These are phyloP conservation scores for Penicillium brasilianum DNA, from an alignment of 2,329 filamentous ascomycete species.

Conservation along the genomic window DNA sequence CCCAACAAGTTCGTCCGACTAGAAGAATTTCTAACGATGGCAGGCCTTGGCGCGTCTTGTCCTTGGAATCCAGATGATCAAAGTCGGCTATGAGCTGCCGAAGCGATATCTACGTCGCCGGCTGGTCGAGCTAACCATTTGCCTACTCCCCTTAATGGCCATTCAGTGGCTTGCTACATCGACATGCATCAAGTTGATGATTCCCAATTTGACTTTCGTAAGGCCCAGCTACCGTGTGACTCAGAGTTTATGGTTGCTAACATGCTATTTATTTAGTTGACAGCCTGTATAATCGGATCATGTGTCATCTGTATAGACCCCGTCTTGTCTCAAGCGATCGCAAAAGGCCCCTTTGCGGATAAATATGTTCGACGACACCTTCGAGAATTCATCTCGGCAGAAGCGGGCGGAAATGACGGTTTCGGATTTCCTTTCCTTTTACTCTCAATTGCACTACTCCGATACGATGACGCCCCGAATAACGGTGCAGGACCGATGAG, in stretches of 20 bases:
- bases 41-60: slow-evolving; percentile 62
- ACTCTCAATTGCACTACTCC: slow-evolving; percentile 62
- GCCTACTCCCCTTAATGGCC: slow-evolving; percentile 65
- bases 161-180: slow-evolving; percentile 66
- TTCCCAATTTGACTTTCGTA: slow-evolving; percentile 60
- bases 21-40: slow-evolving; percentile 9
- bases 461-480: slow-evolving; percentile 53
- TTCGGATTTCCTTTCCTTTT: slow-evolving; percentile 67
- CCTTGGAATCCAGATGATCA: slow-evolving; percentile 67
- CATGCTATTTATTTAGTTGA: slow-evolving; percentile 41
- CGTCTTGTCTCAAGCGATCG: slow-evolving; percentile 65
- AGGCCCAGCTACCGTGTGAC: background rate
- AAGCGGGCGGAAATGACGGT: slow-evolving; percentile 67
- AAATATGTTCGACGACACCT: slow-evolving; percentile 64
- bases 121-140: slow-evolving; percentile 61
- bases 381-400: slow-evolving; percentile 66
- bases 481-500: slow-evolving; percentile 18
- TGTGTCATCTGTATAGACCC: slow-evolving; percentile 68
- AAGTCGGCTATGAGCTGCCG: slow-evolving; percentile 66
- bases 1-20: background rate
- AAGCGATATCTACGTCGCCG: slow-evolving; percentile 58
- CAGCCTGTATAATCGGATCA: slow-evolving; percentile 63
- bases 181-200: slow-evolving; percentile 59
- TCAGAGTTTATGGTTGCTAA: background rate
- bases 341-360: slow-evolving; percentile 67